Evolutionary conservation across 164 flowering plant genomes (phyloP).

Genomic region (Amborella trichopoda): DNA sequence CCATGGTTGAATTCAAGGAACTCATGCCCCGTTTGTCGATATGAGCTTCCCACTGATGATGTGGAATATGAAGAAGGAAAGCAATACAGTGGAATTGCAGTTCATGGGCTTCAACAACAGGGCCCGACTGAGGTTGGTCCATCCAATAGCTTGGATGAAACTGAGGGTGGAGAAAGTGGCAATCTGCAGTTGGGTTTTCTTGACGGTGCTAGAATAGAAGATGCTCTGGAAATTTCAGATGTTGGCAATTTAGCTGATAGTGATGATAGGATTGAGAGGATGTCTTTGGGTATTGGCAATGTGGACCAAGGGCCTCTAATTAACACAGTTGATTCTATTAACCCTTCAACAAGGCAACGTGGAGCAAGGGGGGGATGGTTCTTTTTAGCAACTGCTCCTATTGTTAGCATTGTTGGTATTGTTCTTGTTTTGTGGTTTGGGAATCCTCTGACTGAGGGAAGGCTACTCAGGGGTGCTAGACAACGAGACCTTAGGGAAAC

Average conservation of each 20-base stretch:
- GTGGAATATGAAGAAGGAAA: slow-evolving; percentile 54
- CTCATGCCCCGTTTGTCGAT: slow-evolving; percentile 89
- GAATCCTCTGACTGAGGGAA: slow-evolving; percentile 28
- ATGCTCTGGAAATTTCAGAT: too few relatives aligned
- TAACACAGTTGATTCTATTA: neutral
- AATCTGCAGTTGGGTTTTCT: neutral
- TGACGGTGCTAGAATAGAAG: neutral
- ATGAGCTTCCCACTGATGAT: slow-evolving; percentile 91
- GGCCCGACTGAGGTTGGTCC: slow-evolving; percentile 30
- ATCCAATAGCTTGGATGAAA: slow-evolving; percentile 15
- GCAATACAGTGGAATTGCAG: slow-evolving; percentile 9
- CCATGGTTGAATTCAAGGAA: slow-evolving; percentile 83
- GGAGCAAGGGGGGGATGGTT: slow-evolving; percentile 50
- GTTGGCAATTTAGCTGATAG: neutral
- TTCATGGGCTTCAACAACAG: slow-evolving; percentile 18
- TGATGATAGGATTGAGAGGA: neutral
- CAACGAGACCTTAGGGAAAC: slow-evolving; percentile 10
- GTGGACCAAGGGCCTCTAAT: neutral
- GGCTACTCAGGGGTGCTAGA: slow-evolving; percentile 7
- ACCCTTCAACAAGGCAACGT: neutral
- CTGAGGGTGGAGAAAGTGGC: slow-evolving; percentile 16
- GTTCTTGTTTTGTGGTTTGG: slow-evolving; percentile 63
- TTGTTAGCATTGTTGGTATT: slow-evolving; percentile 61
- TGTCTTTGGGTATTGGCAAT: neutral
- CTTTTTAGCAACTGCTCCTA: slow-evolving; percentile 64